Evolutionary conservation across 2,329 filamentous ascomycete species (phyloP), one percentile per base, ranked within the genome.

Genomic region (Trichoderma brevicompactum): DNA sequence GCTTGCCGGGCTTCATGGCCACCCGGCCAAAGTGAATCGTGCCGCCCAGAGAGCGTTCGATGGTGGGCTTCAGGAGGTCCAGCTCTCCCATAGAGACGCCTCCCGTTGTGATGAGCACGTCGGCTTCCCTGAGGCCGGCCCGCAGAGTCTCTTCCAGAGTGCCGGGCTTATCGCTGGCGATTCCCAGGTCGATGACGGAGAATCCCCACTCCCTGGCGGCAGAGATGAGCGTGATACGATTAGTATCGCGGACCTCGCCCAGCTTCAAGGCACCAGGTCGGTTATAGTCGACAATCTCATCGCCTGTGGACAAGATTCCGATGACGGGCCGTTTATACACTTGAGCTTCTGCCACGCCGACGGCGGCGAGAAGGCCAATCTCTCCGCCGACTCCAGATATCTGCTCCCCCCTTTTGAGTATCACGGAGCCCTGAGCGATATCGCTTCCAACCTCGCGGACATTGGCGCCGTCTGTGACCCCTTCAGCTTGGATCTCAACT

Each of bases 11-110:
- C 80, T 99, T 99, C 95, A 99, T 98, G 63, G 90, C 87, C 2
- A 99, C 95, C 3, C 95, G 90, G 28, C 95, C 95, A 72, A 99
- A 99, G 77, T 97, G 95, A 70, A 99, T 97, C 0, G 89, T 95
- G 7, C 95, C 95, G 65, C 93, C 92, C 1, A 99, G 85, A 1
- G 88, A 84, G 48, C 94, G 89, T 80, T 98, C 95, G 72, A 99
- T 92, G 0, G 94, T 98, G 0, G 95, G 94, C 76, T 99, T 99
- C 19, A 99, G 86, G 7, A 99, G 88, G 77, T 99, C 95, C 2
- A 97, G 87, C 79, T 99, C 95, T 65, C 95, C 95, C 95, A 99
- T 99, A 9, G 92, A 96, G 19, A 98, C 95, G 54, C 95, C 95
- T 23, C 95, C 95, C 0, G 91, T 94, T 15, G 95, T 98, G 72